phyloP scores from a whole-genome alignment of 106 monocot genomes.

The Iris macrosiphon region DNA sequence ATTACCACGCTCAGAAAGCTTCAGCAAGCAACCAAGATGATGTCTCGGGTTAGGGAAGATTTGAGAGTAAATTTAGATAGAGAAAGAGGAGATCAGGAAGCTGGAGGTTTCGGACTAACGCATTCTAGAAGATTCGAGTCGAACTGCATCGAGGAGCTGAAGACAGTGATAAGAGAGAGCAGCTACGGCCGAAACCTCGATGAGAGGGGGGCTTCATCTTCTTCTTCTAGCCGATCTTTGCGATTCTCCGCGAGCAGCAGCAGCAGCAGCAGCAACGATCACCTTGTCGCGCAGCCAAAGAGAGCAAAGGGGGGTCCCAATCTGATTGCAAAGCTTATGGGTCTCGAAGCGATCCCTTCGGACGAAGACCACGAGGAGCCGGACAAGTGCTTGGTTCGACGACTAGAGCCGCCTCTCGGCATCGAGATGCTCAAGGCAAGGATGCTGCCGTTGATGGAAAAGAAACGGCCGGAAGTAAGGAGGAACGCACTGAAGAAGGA shows the following conservation, averaged over 20 bases:
- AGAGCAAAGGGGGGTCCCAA: slow-evolving; percentile 29
- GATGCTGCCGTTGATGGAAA: neutral
- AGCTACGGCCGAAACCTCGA: slow-evolving; percentile 18
- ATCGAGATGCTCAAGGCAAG: slow-evolving; percentile 7
- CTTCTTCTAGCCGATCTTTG: too few relatives aligned
- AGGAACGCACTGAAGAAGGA: slow-evolving; percentile 19
- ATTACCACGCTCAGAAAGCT: slow-evolving; percentile 54
- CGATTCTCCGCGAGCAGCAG: too few relatives aligned
- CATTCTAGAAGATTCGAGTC: slow-evolving; percentile 10
- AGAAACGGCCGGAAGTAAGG: slow-evolving; percentile 1
- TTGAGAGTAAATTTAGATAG: too few relatives aligned
- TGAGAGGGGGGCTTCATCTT: too few relatives aligned
- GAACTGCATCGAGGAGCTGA: slow-evolving; percentile 29
- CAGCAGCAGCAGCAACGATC: too few relatives aligned
- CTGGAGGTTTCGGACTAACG: neutral
- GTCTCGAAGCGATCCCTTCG: slow-evolving; percentile 34
- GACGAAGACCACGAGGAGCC: neutral
- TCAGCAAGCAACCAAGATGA: slow-evolving; percentile 17
- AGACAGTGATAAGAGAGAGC: slow-evolving; percentile 40
- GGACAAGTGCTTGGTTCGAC: neutral
- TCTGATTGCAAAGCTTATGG: slow-evolving; percentile 70
- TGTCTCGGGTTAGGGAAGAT: too few relatives aligned
- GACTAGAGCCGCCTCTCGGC: neutral
- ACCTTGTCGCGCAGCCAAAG: neutral
- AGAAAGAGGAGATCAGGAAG: neutral